These are phyloP conservation scores for Heliamphora exappendiculata DNA, from an alignment of 148 eudicot species.

Conservation along the genomic window DNA sequence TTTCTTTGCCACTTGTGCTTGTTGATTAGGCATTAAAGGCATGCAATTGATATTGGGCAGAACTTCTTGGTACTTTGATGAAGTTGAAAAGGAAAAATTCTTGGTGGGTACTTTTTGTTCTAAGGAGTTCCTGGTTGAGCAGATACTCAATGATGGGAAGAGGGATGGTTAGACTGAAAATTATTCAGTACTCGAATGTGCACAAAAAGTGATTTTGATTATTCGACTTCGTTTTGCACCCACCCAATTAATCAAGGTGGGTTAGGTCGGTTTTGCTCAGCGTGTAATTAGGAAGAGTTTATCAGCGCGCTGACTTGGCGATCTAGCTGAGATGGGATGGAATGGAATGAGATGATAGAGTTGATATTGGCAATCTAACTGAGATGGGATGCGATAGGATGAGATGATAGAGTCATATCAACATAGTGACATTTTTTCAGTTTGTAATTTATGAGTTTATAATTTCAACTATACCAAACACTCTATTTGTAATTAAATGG, in stretches of 20 bases:
- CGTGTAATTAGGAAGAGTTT: not conserved
- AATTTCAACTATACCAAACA: too few species aligned
- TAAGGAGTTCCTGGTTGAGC: not conserved
- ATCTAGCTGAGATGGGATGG: not conserved
- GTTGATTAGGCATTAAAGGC: not conserved
- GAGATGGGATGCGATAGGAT: too few species aligned
- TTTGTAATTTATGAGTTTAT: too few species aligned
- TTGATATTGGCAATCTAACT: too few species aligned
- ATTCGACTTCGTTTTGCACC: not conserved
- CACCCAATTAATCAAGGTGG: not conserved
- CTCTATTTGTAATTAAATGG: too few species aligned
- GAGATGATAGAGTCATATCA: too few species aligned
- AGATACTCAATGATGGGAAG: not conserved
- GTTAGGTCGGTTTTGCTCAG: not conserved
- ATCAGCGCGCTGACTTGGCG: not conserved
- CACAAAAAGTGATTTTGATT: not conserved
- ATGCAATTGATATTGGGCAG: not conserved
- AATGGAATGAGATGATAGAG: too few species aligned
- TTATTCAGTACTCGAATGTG: not conserved
- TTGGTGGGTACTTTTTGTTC: not conserved
- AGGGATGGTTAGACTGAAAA: not conserved
- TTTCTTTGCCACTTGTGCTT: not conserved
- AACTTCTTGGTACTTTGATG: not conserved
- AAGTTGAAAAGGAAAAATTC: not conserved
- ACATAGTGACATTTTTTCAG: too few species aligned